Evolutionary conservation across 2,329 filamentous ascomycete species (phyloP).

Genomic region (Colletotrichum coccodes): DNA sequence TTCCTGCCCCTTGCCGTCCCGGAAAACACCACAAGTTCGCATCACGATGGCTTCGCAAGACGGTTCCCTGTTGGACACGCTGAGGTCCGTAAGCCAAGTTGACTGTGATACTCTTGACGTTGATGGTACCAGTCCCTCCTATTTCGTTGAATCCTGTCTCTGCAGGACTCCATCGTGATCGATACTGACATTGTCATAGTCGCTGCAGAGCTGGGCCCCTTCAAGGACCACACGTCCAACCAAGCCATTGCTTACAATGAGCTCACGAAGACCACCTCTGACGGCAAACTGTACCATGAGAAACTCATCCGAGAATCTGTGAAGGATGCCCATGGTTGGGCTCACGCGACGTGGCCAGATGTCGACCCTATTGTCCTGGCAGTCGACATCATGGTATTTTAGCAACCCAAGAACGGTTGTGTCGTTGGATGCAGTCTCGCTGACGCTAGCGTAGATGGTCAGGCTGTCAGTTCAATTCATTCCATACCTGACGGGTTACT

Average conservation of each 20-base stretch:
- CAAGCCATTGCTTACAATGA: conserved; percentile 48
- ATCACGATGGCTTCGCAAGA: not conserved
- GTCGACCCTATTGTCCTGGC: conserved; percentile 56
- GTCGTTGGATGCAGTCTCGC: not conserved
- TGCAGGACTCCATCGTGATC: not conserved
- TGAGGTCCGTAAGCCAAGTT: conserved; percentile 36
- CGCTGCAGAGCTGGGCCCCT: conserved; percentile 43
- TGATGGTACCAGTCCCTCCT: conserved; percentile 37
- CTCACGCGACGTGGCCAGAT: conserved; percentile 35
- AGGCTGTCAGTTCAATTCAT: conserved; percentile 62
- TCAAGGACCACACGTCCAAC: conserved; percentile 49
- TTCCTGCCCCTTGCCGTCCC: not conserved
- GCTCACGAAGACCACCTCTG: conserved; percentile 37
- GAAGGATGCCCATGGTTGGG: conserved; percentile 34
- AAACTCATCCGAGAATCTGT: conserved; percentile 41
- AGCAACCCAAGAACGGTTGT: not conserved
- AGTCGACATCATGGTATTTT: conserved; percentile 62
- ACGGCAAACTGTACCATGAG: conserved; percentile 40
- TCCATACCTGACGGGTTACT: conserved; percentile 58
- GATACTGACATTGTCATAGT: conserved; percentile 37
- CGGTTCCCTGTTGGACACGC: conserved; percentile 25
- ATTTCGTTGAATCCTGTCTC: not conserved
- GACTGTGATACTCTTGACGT: conserved; percentile 50
- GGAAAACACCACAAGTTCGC: not conserved
- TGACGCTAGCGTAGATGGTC: conserved; percentile 56